Base-by-base conservation (phyloP, 2,329 filamentous ascomycete species). In the Podosphaera xanthii region DNA sequence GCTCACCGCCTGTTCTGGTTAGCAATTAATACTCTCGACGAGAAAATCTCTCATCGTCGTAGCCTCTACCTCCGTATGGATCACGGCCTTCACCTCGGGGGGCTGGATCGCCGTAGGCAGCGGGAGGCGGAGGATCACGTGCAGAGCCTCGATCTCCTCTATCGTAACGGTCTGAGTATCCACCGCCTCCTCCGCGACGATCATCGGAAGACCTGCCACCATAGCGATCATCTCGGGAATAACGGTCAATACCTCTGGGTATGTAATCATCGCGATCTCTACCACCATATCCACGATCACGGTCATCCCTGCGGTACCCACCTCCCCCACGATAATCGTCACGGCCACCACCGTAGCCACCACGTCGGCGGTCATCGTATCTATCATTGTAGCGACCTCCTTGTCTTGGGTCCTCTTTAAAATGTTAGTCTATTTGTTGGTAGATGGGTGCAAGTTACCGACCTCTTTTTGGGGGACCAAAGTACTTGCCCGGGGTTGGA, bases 401-500 rank as follows among this genome's bases (percentile, higher is more conserved):
- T 66, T 61, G 60, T 49, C 80, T 74, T 65, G 74, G 75, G 65
- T 80, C 77, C 69, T 78, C 75, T 69, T 73, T 73, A 65, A 70
- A 63, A 74, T 72, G 67, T 67, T 66, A 64, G 66, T 63, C 65
- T 68, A 65, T 64, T 65, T 66, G 64, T 67, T 62, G 58, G 49
- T 59, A 40, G 71, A 61, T 73, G 71, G 67, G 72, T 69, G 56
- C 59, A 4, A 3, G 10, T 61, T 63, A 75, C 85, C 76, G 76
- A 92, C 90, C 90, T 77, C 92, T 81, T 83, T 98, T 98, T 64
- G 92, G 92, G 62, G 92, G 92, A 58, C 92, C 92, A 70, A 96
- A 97, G 79, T 98, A 98, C 76, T 97, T 97, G 75, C 92, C 92
- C 56, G 92, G 92, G 60, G 92, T 98, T 42, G 92, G 92, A 60